Evolutionary conservation across 768 basidiomycete species (phyloP).

Genomic region (Termitomyces sp.): DNA sequence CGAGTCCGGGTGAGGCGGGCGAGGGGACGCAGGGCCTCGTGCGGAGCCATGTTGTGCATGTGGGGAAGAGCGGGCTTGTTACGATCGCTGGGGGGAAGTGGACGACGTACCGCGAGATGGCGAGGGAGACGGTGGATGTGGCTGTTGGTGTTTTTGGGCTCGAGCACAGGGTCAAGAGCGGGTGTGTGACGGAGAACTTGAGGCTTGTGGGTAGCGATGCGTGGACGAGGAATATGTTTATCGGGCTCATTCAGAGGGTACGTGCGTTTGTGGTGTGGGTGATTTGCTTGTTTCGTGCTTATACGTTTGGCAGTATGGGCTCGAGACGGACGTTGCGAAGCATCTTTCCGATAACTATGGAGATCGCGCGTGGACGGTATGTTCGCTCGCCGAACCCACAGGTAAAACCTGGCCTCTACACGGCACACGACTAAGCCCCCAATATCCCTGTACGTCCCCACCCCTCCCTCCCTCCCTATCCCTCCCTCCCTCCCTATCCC

Average conservation of each 20-base stretch:
- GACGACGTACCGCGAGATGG: conserved; percentile 98
- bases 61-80: conserved; percentile 74
- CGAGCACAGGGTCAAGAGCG: conserved; percentile 45
- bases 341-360: conserved; percentile 95
- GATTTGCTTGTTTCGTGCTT: no score
- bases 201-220: conserved; percentile 89
- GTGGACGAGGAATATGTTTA: conserved; percentile 97
- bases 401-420: conserved; percentile 84
- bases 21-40: conserved; percentile 83
- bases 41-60: conserved; percentile 89
- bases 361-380: conserved; percentile 95
- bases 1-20: conserved; percentile 29
- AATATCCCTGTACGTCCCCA: conserved; percentile 67
- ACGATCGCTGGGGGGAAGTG: conserved; percentile 98
- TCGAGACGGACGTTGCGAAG: conserved; percentile 89
- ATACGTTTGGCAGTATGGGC: conserved; percentile 84
- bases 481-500: not conserved
- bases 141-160: conserved; percentile 80
- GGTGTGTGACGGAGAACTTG: conserved; percentile 76
- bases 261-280: no score
- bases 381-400: conserved; percentile 73
- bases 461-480: not conserved
- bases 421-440: conserved; percentile 64
- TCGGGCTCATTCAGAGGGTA: conserved; percentile 88
- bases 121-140: conserved; percentile 87